Evolutionary conservation across 1,284 basidiomycete genomes (phyloP).

Genomic region (Xanthoconium separans): DNA sequence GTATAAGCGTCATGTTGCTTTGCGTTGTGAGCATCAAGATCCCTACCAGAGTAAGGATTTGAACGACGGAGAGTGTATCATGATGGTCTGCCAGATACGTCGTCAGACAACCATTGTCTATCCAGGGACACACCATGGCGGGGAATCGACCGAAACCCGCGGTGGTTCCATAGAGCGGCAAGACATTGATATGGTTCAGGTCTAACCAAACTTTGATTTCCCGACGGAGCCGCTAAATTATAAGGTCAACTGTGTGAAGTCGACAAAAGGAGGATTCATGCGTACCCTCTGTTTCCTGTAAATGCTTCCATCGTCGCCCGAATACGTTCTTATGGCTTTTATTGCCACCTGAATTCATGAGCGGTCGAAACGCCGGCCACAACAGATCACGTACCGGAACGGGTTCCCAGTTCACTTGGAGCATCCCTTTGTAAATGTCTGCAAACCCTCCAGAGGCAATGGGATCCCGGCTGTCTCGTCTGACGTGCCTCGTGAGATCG

Average conservation of each 20-base stretch:
- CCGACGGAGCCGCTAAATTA: constrained; percentile 13
- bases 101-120: constrained; percentile 21
- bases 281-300: constrained; percentile 15
- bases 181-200: constrained; percentile 17
- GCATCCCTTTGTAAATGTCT: constrained; percentile 16
- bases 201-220: constrained; percentile 22
- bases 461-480: constrained; percentile 11
- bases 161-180: constrained; percentile 22
- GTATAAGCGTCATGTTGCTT: neutral
- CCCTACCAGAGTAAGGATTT: constrained; percentile 16
- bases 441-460: constrained; percentile 16
- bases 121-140: constrained; percentile 27
- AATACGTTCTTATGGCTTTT: constrained; percentile 19
- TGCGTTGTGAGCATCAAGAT: neutral
- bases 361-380: neutral
- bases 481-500: constrained; percentile 12
- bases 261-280: neutral
- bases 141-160: constrained; percentile 21
- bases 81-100: constrained; percentile 13
- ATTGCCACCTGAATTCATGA: constrained; percentile 12
- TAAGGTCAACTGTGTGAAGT: neutral
- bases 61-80: neutral
- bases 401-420: constrained; percentile 6
- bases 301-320: constrained; percentile 3
- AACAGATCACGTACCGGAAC: constrained; percentile 1